Base-by-base conservation (phyloP, 108 stramenopile genomes). In the Epipyxis sp. region DNA sequence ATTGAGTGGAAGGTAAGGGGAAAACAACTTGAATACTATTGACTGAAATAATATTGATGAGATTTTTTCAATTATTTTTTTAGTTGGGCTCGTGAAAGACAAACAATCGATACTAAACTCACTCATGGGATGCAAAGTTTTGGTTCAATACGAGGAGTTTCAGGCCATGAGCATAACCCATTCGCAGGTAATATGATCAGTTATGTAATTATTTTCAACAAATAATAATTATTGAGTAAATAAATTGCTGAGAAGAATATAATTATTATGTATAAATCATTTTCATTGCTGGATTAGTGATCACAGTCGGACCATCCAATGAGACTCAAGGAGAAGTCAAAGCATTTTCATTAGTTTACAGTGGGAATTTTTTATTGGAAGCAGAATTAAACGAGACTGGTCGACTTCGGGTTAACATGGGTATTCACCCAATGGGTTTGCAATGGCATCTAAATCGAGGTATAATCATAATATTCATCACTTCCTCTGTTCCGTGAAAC, bases 141-240 rank as follows among this genome's bases (percentile, higher is more conserved):
- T 62, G 78, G 62, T 25, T 44, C 42, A 20, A 2, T 27, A 10
- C 1, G 78, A 16, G 78, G 78, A 1, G 16, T 16, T 42, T 69
- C 68, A 20, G 16, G 39, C 32, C 78, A 78, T 44, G 61, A 78
- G 50, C 78, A 78, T 44, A 78, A 78, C 37, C 78, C 78, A 40
- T 78, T 78, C 59, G 61, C 61, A 13, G 54, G 54, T 57, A 57
- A 57, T 20, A n/a, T n/a, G n/a, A n/a, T n/a, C n/a, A n/a, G n/a
- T n/a, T n/a, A n/a, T n/a, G n/a, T n/a, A n/a, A n/a, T n/a, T n/a
- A n/a, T n/a, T n/a, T n/a, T n/a, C n/a, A n/a, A n/a, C n/a, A n/a
- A n/a, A n/a, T n/a, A n/a, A n/a, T n/a, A n/a, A n/a, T n/a, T n/a
- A n/a, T n/a, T n/a, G n/a, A n/a, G n/a, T n/a, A n/a, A n/a, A 25